Base-by-base conservation (phyloP, 2,329 filamentous ascomycete species). In the Botrytis aclada region DNA sequence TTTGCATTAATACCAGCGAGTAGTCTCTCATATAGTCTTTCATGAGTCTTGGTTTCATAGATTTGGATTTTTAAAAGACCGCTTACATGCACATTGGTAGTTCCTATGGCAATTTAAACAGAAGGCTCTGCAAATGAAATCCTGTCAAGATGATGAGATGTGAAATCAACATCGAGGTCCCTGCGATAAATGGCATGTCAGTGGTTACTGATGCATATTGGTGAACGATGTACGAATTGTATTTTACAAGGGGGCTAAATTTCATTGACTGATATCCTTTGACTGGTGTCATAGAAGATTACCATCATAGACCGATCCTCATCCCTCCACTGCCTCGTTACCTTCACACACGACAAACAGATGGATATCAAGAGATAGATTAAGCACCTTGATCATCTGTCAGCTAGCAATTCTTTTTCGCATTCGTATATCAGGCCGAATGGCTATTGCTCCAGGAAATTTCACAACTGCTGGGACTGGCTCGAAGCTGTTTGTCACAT, bases 261-360 rank as follows among this genome's bases (percentile, higher is more conserved):
- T 18, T 18, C n/a, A 56, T 29, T 56, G 1, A 29, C 8, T 29
- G 51, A 18, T 1, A 29, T 18, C 5, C 3, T 29, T 29, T 56
- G 5, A 56, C 5, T 56, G 14, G n/a, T 56, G 14, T 18, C 14
- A 56, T 29, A 18, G 8, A 56, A 29, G 14, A 29, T 54, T 29
- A 8, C 51, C 29, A 89, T 88, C 1, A 84, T 91, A 79, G 86
- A 89, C 81, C 86, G 88, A 0, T 87, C 88, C 9, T 78, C 81
- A 43, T 83, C 86, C 74, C 86, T 90, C 78, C 91, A 91, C 81
- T 85, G 87, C 67, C 84, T 91, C 77, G 29, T 77, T 62, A 74
- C 75, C 58, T 74, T 65, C 74, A 75, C 79, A 74, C 69, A 83
- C 79, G 73, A 78, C 76, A 84, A 64, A 83, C 86, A 66, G 80